Conservation (phyloP, 306 rosid species). For the Vigna reflexopilosa region DNA sequence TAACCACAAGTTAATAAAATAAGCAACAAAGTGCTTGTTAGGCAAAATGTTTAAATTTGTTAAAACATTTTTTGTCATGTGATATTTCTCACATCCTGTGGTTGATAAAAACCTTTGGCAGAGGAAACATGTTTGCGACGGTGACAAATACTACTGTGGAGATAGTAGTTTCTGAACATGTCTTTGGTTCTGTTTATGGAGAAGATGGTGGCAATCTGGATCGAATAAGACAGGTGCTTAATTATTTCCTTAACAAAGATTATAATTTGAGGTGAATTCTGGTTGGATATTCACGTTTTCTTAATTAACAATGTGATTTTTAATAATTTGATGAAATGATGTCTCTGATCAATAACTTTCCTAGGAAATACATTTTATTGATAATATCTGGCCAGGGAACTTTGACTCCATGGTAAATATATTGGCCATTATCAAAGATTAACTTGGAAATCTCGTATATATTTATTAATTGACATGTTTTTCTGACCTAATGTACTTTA, state of each 20-base stretch:
- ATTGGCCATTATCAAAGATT: background rate
- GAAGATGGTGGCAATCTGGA: conserved; percentile 69
- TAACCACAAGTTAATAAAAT: background rate
- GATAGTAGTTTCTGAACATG: conserved; percentile 60
- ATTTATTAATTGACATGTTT: background rate
- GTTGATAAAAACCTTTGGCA: conserved; percentile 44
- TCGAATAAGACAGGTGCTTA: conserved; percentile 62
- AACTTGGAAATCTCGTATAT: background rate
- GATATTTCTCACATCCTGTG: conserved; percentile 17
- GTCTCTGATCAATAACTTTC: conserved; percentile 15
- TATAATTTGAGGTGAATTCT: background rate
- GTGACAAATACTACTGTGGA: conserved; percentile 72
- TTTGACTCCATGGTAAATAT: conserved; percentile 28
- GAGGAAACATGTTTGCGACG: conserved; percentile 60
- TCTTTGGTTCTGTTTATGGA: conserved; percentile 66
- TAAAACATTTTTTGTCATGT: conserved; percentile 28
- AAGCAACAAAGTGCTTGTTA: conserved; percentile 7
- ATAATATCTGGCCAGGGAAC: background rate
- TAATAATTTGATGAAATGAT: background rate
- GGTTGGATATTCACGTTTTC: conserved; percentile 3
- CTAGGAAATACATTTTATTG: background rate
- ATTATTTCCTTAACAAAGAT: conserved; percentile 28
- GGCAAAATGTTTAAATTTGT: conserved; percentile 24
- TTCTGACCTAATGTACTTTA: background rate
- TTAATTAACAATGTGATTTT: conserved; percentile 4